Evolutionary conservation across 306 rosid species (phyloP).

Genomic region (Cicer judaicum): DNA sequence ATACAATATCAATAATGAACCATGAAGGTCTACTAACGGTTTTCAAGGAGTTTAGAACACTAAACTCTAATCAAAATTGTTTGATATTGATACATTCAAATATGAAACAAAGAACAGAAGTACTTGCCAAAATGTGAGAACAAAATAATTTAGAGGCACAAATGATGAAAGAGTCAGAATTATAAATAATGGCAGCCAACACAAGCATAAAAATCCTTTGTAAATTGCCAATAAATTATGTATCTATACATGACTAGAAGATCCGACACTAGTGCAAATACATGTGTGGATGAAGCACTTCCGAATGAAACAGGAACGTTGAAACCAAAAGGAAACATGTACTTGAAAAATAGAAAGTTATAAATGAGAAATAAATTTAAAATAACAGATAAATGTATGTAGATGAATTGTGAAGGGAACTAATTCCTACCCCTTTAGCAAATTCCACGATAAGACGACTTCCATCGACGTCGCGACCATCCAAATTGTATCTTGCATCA

Average conservation of each 20-base stretch:
- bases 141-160: not conserved
- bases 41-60: not conserved
- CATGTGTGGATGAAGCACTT: not conserved
- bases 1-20: too few relatives aligned
- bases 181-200: not conserved
- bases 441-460: constrained; percentile 77
- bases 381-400: not conserved
- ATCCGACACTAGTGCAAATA: not conserved
- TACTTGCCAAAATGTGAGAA: not conserved
- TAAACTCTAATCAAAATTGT: not conserved
- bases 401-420: not conserved
- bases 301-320: constrained; percentile 1
- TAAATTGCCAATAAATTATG: not conserved
- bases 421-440: constrained; percentile 69
- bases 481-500: constrained; percentile 78
- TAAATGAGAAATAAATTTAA: not conserved
- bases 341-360: not conserved
- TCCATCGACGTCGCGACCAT: constrained; percentile 82
- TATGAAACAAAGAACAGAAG: not conserved
- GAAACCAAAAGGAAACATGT: not conserved
- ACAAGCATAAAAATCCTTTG: not conserved
- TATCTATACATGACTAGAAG: not conserved
- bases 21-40: not conserved
- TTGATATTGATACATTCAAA: not conserved
- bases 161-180: not conserved